Base-by-base conservation (phyloP, 495 filamentous ascomycete genomes). In the Aspergillus avenaceus region DNA sequence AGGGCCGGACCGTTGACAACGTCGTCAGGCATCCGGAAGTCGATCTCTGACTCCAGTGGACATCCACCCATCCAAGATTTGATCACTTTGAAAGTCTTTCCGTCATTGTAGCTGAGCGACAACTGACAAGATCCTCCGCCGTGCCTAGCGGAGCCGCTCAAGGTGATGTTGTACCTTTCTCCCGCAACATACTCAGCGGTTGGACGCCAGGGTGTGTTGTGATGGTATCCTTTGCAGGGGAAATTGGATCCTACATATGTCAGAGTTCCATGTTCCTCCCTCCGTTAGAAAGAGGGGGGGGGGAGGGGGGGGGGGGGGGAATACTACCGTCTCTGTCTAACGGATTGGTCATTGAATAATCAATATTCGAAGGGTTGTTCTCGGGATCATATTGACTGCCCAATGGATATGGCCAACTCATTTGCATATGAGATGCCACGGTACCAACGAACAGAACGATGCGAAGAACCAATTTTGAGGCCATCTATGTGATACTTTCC, bases 221-320 rank as follows among this genome's bases (percentile, higher is more conserved):
- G 34, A 14, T 54, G 77, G 59, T 86, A 81, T 24, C 54, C 54
- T 61, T 89, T 84, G 76, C 88, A 92, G 0, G 88, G 88, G 58
- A 77, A 93, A 65, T 91, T 74, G 27, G 48, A 59, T 4, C 83
- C 82, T 55, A 46, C 5, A 13, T 7, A 8, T 34, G 13, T 32
- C 37, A 43, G n/a, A 9, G 21, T 24, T 14, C 9, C 9, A n/a
- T n/a, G n/a, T n/a, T n/a, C n/a, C n/a, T n/a, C n/a, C n/a, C n/a
- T n/a, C n/a, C n/a, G n/a, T n/a, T n/a, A n/a, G n/a, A n/a, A n/a
- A n/a, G n/a, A n/a, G n/a, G n/a, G n/a, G n/a, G n/a, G n/a, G n/a
- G n/a, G n/a, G 14, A 38, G 11, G 6, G 31, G 12, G 6, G n/a
- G 19, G 4, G 19, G 9, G 8, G 23, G 6, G 18, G 11, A 14